Evolutionary conservation across 805 yeast species (phyloP).

Genomic region (Metschnikowia baotianmanensis): DNA sequence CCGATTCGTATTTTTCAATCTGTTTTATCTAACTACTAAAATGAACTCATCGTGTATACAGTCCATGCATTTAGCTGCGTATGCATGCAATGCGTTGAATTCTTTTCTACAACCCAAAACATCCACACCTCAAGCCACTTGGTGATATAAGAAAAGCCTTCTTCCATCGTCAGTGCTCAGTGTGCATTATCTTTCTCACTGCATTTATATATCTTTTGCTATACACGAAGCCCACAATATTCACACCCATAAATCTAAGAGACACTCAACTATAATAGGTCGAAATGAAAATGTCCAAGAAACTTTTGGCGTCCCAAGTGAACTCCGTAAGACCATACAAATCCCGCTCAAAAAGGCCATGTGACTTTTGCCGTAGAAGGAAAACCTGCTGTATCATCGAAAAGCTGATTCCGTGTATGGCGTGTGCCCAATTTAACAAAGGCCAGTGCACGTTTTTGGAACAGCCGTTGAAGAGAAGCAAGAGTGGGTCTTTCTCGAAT

Average conservation of each 20-base stretch:
- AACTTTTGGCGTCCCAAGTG: conserved; percentile 18
- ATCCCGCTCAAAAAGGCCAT: conserved; percentile 33
- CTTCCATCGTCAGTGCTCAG: not conserved
- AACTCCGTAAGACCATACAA: conserved; percentile 31
- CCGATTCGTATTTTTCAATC: no score
- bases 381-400: conserved; percentile 37
- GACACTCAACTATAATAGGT: not conserved
- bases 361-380: conserved; percentile 34
- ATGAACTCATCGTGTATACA: conserved; percentile 1
- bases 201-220: conserved; percentile 3
- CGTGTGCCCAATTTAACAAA: conserved; percentile 29
- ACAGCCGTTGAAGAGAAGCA: conserved; percentile 63
- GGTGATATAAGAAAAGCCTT: conserved; percentile 5
- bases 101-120: not conserved
- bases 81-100: conserved; percentile 8
- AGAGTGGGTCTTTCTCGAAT: not conserved
- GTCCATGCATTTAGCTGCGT: conserved; percentile 8
- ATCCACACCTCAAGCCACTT: not conserved
- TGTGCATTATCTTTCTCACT: no score
- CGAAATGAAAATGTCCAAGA: conserved; percentile 16
- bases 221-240: no score
- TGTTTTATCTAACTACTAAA: conserved; percentile 6
- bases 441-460: conserved; percentile 30
- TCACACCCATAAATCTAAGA: no score
- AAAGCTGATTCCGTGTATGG: conserved; percentile 29